Evolutionary conservation across 352 stramenopile genomes (phyloP).

Genomic region (Globisporangium barbulae): DNA sequence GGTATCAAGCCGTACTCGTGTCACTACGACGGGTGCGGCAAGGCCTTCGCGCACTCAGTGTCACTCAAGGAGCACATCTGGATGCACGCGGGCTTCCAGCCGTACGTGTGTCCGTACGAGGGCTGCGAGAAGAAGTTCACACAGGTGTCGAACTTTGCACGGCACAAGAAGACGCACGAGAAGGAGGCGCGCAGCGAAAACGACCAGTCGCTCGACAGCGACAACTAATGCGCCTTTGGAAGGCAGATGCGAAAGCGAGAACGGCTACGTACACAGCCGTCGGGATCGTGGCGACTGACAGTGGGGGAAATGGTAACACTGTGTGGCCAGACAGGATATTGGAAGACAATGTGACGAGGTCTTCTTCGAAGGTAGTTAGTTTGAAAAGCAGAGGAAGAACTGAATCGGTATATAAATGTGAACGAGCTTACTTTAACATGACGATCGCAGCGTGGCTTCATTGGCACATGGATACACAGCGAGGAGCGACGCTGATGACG

Average conservation of each 20-base stretch:
- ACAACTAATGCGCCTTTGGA: conserved; percentile 20
- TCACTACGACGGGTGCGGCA: conserved; percentile 87
- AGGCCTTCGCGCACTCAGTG: conserved; percentile 88
- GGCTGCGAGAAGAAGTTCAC: conserved; percentile 90
- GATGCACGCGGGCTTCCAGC: conserved; percentile 89
- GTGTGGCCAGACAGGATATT: background rate
- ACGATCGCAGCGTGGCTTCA: background rate
- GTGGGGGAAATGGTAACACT: background rate
- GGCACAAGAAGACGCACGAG: conserved; percentile 87
- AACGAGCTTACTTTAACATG: conserved; percentile 3
- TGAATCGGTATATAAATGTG: conserved; percentile 6
- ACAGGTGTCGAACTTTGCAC: conserved; percentile 84
- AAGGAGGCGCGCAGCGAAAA: conserved; percentile 62
- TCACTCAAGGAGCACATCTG: conserved; percentile 92
- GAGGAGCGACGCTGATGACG: background rate
- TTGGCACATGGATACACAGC: background rate
- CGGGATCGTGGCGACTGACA: too few species aligned
- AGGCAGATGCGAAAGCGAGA: background rate
- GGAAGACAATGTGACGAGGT: background rate
- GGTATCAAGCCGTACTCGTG: conserved; percentile 90
- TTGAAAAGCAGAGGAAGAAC: background rate
- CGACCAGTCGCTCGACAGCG: conserved; percentile 43
- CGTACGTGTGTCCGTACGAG: conserved; percentile 89
- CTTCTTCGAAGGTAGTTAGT: background rate
- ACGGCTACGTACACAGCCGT: too few species aligned